A percentile compares a stretch with the other conserved stretches of the same genome.
phyloP scores from a whole-genome alignment of 2,329 filamentous ascomycete genomes.

The Pseudogymnoascus sp. region DNA sequence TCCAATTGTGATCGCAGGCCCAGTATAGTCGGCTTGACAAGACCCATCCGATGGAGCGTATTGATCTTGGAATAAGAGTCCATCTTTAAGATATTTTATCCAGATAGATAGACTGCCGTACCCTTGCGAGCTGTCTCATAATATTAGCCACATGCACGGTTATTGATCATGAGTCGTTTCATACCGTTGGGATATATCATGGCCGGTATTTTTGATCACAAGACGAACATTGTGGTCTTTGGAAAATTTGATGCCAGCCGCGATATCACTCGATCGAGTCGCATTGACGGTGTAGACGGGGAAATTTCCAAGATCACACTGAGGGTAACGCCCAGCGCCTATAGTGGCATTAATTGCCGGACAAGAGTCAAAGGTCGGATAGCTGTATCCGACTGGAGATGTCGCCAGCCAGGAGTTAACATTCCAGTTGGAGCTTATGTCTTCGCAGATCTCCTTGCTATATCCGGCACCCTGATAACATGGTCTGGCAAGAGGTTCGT shows the following conservation, averaged over 20 bases:
- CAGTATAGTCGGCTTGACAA: too few species aligned
- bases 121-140: constrained; percentile 20
- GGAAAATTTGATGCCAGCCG: constrained; percentile 30
- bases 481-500: too few species aligned
- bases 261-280: constrained; percentile 24
- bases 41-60: too few species aligned
- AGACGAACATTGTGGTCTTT: constrained; percentile 25
- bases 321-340: constrained; percentile 20
- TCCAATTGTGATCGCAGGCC: too few species aligned
- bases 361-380: too few species aligned
- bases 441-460: too few species aligned
- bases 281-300: constrained; percentile 34
- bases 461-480: too few species aligned
- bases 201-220: constrained; percentile 37
- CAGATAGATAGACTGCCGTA: constrained; percentile 34
- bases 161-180: constrained; percentile 20
- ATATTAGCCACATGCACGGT: constrained; percentile 30
- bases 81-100: constrained; percentile 39
- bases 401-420: too few species aligned
- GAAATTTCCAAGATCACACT: constrained; percentile 31
- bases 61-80: constrained; percentile 23
- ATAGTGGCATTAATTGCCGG: constrained; percentile 26
- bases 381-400: too few species aligned
- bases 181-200: constrained; percentile 36
- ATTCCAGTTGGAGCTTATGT: too few species aligned